Evolutionary conservation across 2,329 filamentous ascomycete genomes (phyloP).

Genomic region (Claviceps fusiformis): DNA sequence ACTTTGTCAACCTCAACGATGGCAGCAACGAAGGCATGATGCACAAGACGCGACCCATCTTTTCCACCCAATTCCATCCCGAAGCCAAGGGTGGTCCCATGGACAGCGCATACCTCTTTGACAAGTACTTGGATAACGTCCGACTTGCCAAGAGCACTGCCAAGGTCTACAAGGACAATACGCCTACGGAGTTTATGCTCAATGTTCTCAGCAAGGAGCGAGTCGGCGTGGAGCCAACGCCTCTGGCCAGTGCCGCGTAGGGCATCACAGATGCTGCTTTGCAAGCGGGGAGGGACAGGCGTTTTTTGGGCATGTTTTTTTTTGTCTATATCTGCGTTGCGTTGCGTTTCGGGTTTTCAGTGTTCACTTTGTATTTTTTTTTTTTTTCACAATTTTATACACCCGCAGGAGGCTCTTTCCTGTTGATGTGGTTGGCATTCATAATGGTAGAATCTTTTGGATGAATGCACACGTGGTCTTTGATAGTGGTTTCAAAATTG

Average conservation of each 20-base stretch:
- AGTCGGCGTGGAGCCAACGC: conserved; percentile 64
- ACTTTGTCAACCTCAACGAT: conserved; percentile 97
- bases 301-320: not conserved
- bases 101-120: conserved; percentile 91
- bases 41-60: conserved; percentile 90
- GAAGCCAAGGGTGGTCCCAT: conserved; percentile 95
- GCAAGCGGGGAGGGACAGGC: conserved; percentile 2
- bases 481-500: too few relatives aligned
- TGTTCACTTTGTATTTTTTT: too few relatives aligned
- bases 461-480: too few relatives aligned
- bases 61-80: conserved; percentile 97
- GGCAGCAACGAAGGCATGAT: conserved; percentile 96
- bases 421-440: too few relatives aligned
- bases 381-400: too few relatives aligned
- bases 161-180: conserved; percentile 68
- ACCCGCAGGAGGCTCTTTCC: too few relatives aligned
- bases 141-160: conserved; percentile 78
- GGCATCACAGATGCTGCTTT: not conserved
- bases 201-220: conserved; percentile 90
- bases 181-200: conserved; percentile 74
- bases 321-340: too few relatives aligned
- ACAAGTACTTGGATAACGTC: conserved; percentile 88
- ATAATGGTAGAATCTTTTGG: too few relatives aligned
- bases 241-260: conserved; percentile 39
- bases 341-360: too few relatives aligned